These are phyloP conservation scores for Cucumis sativus DNA, from an alignment of 306 rosid genomes.

Conservation along the genomic window DNA sequence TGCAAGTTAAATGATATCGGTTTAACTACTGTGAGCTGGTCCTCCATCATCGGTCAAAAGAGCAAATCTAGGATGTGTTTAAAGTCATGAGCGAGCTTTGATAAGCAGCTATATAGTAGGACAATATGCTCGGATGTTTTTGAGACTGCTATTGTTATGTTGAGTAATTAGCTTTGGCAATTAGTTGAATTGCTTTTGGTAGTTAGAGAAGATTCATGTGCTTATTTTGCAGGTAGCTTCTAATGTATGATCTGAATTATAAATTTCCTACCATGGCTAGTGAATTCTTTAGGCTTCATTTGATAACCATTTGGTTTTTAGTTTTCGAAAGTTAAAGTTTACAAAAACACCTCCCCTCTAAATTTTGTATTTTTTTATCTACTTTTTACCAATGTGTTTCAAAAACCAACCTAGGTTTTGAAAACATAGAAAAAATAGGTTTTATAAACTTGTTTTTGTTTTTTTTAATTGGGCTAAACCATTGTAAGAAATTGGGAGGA, in stretches of 20 bases:
- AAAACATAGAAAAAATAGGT: too few species aligned
- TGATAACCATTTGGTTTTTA: too few species aligned
- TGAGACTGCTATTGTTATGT: neutral
- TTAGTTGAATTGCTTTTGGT: neutral
- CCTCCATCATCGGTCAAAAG: neutral
- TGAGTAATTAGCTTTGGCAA: neutral
- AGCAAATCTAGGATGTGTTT: neutral
- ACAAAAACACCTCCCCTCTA: too few species aligned
- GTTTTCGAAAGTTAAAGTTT: too few species aligned
- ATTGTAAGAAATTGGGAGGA: too few species aligned
- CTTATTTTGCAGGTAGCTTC: neutral
- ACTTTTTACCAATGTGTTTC: too few species aligned
- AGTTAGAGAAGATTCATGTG: neutral
- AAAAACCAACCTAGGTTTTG: too few species aligned
- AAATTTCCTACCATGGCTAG: neutral
- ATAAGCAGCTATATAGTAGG: neutral
- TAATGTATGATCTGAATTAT: neutral
- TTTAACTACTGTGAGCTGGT: neutral
- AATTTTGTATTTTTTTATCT: too few species aligned
- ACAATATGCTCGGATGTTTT: neutral
- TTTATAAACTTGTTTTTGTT: too few species aligned
- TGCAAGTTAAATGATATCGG: neutral
- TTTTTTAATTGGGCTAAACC: too few species aligned
- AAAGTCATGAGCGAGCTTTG: neutral
- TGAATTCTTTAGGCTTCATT: neutral